Evolutionary conservation across 2,329 filamentous ascomycete genomes (phyloP), one percentile per base, ranked within the genome.

Genomic region (Paraconiothyrium brasiliense): DNA sequence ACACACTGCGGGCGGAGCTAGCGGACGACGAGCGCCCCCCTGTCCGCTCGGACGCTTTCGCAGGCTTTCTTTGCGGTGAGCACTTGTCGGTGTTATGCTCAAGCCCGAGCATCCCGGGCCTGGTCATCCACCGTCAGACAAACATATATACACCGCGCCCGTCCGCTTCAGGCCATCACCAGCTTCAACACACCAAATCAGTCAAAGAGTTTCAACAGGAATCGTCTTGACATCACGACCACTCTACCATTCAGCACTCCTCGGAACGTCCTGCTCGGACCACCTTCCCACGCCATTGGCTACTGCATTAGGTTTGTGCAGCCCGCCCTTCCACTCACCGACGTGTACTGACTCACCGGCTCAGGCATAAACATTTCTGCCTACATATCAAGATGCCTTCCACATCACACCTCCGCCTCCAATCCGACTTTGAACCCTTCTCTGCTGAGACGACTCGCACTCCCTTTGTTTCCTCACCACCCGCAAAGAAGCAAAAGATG

Each of bases 401-500:
- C 68, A 70, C 75, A 68, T 77, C 75, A 32, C 80, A 81, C 67
- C 81, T 84, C 67, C 76, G 82, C 68, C 74, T 80, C 54, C 81
- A 84, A 77, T 76, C 78, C 52, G 69, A 74, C 62, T 82, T 83
- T 67, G 81, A 82, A 71, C 81, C 82, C 57, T 71, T 83, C 68
- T 74, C 76, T 47, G 80, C 80, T 58, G 76, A 82, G 74, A 80
- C 78, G 47, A 78, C 78, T 57, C 79, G 80, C 74, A 78, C 78
- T 55, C 69, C 78, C 78, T 77, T 79, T 71, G 64, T 80, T 74
- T 69, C 76, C 11, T 71, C 78, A 56, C 79, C 80, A 64, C 79
- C 82, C 60, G 77, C 80, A 66, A 83, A 83, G 79, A 83, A 91
- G 84, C 92, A 93, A 82, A 94, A 91, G 83, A 98, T 98, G 95